Evolutionary conservation across 495 filamentous ascomycete species (phyloP), one percentile per base, ranked within the genome.

Genomic region (Baudoinia panamericana): DNA sequence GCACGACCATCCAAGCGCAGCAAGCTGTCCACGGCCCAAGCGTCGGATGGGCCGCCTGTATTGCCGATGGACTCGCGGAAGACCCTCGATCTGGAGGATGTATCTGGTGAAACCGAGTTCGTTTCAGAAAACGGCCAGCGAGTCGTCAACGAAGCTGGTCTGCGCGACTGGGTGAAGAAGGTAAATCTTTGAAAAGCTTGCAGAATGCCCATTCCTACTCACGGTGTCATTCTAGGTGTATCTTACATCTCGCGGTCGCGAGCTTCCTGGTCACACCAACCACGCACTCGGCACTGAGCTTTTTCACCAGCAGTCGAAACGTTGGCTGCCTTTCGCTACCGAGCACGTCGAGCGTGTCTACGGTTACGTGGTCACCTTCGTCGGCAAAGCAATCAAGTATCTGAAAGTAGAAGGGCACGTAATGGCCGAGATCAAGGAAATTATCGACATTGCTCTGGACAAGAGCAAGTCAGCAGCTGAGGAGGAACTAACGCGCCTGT

Each of bases 241-340:
- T 24, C 46, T 57, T 31, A 51, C 45, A 36, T 67, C 54, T 6
- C 57, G 60, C 12, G 63, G 64, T 9, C 50, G 65, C 20, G 70
- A 74, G 41, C 48, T 75, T 10, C 67, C 67, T 5, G 67, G 69
- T 13, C 63, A 60, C 10, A 70, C 66, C 50, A 72, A 70, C 51
- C 66, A 67, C 11, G 52, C 69, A 27, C 54, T 75, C 12, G 51
- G 72, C 4, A 46, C 48, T 6, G 70, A 73, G 41, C 51, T 75
- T 15, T 72, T 74, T 39, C 45, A 48, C 19, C 61, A 69, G 41
- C 69, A 75, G 40, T 69, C 56, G 4, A 36, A 31, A 20, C 60
- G 54, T 2, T 75, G 69, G 71, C 51, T 60, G 33, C 11, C 20
- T 0, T 51, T 73, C 12, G 58, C 38, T 0, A 5, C 17, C 19